Percentiles rank a stretch among this genome's conserved stretches.
Conservation (phyloP, 176 grass and related monocot genomes). For the Ensete ventricosum region DNA sequence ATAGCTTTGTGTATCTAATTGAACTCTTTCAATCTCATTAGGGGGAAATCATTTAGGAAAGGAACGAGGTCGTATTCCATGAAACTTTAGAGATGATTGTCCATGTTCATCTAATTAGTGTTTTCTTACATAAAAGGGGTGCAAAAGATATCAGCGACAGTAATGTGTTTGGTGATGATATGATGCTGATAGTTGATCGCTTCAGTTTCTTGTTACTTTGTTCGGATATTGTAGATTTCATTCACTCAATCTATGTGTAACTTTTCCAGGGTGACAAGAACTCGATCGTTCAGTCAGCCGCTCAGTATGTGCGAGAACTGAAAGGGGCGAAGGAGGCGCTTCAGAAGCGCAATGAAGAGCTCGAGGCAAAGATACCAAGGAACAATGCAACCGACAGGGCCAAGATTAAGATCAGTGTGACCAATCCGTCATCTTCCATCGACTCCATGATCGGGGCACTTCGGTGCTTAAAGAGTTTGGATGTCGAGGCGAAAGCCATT, state of each 20-base stretch:
- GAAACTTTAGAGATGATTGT: too few species aligned
- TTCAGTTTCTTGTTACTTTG: not conserved
- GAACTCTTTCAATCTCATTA: too few species aligned
- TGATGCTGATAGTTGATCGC: too few species aligned
- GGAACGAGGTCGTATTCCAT: too few species aligned
- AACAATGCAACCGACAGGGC: not conserved
- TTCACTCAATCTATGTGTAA: not conserved
- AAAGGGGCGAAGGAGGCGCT: conserved; percentile 1
- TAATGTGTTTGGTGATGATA: too few species aligned
- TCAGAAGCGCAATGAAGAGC: conserved; percentile 5
- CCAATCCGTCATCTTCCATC: conserved; percentile 37
- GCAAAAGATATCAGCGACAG: too few species aligned
- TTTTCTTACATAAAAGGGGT: too few species aligned
- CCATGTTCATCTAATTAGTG: too few species aligned
- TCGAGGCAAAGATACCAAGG: not conserved
- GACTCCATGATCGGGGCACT: conserved; percentile 62
- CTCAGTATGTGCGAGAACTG: conserved; percentile 5
- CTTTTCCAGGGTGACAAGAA: conserved; percentile 8
- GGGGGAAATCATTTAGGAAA: too few species aligned
- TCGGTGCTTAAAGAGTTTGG: conserved; percentile 45
- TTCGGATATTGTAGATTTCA: not conserved
- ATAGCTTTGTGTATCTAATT: too few species aligned
- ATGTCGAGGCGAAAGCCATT: conserved; percentile 49
- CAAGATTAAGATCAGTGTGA: conserved; percentile 48
- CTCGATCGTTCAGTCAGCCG: conserved; percentile 12